A percentile compares a stretch with the other conserved stretches of the same genome.
Evolutionary conservation across 805 yeast genomes (phyloP).

Genomic region (Hanseniaspora singularis): DNA sequence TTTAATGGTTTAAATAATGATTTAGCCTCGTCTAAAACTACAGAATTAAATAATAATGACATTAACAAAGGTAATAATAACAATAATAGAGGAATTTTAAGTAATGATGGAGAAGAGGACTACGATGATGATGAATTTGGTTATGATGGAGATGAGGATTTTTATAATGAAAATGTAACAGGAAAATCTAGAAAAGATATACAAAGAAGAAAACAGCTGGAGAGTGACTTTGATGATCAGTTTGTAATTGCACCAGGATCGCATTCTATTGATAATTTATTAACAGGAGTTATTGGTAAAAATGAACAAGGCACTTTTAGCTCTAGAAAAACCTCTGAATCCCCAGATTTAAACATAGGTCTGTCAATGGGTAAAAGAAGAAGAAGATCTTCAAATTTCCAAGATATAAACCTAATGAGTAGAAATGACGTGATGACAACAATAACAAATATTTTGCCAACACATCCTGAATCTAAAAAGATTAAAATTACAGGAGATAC

Average conservation of each 20-base stretch:
- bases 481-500: not conserved
- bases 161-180: slow-evolving; percentile 22
- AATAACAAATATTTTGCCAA: slow-evolving; percentile 1
- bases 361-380: slow-evolving; percentile 10
- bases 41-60: not conserved
- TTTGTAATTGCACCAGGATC: slow-evolving; percentile 11
- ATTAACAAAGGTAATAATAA: slow-evolving; percentile 20
- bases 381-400: slow-evolving; percentile 14
- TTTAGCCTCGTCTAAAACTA: slow-evolving; percentile 13
- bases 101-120: slow-evolving; percentile 14
- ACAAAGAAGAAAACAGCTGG: slow-evolving; percentile 14
- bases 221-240: slow-evolving; percentile 14
- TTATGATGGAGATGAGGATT: slow-evolving; percentile 18
- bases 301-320: not conserved
- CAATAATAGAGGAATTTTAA: slow-evolving; percentile 21
- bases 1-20: too few species aligned
- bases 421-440: not conserved
- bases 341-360: slow-evolving; percentile 8
- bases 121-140: slow-evolving; percentile 14
- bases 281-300: not conserved
- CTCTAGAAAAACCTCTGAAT: not conserved
- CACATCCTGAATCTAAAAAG: not conserved
- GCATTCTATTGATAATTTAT: slow-evolving; percentile 5
- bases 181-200: slow-evolving; percentile 21
- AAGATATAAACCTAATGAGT: not conserved